Base-by-base conservation (phyloP, 2,329 filamentous ascomycete genomes). In the Pseudogymnoascus sp. region DNA sequence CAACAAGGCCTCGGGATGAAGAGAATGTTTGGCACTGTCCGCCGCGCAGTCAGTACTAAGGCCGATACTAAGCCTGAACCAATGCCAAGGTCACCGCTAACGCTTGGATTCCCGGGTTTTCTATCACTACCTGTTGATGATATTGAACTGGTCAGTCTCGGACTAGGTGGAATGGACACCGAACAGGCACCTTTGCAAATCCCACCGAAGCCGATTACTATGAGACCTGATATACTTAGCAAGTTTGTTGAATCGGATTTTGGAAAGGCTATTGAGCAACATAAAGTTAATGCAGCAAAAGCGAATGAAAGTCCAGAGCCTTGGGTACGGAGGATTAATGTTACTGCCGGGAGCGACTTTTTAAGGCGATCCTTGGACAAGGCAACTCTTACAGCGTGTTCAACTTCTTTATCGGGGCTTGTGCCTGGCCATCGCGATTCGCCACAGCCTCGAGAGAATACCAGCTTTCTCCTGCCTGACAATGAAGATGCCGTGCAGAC, bases 21-120 rank as follows among this genome's bases (percentile, higher is more conserved):
- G 74, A 95, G 87, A 69, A 83, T 97, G 0, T 82, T 99, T 61
- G 90, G 92, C 6, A 93, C 90, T 66, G 90, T 97, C 38, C 88
- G 92, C 17, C 86, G 91, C 67, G 93, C 88, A 5, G 75, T 97
- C 60, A 91, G 91, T 72, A 90, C 81, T 13, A 69, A 66, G 63
- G 67, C 65, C 31, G 69, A 65, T 11, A 28, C 38, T 13, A 62
- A 53, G 19, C 40, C 61, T 13, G 28, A 47, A 26, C 23, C 21
- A 47, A 26, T 60, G 63, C 65, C 28, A 68, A 61, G 28, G 63
- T 67, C 73, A 61, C 74, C 74, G 15, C 74, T 75, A 19, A 72
- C 74, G 17, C 71, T 72, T 42, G 75, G 74, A 33, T 57, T 57
- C 17, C 50, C 50, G 90, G 96, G 69, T 83, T 83, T n/a, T n/a